Evolutionary conservation across 352 stramenopile species (phyloP).

Genomic region (Phytophthora boehmeriae): DNA sequence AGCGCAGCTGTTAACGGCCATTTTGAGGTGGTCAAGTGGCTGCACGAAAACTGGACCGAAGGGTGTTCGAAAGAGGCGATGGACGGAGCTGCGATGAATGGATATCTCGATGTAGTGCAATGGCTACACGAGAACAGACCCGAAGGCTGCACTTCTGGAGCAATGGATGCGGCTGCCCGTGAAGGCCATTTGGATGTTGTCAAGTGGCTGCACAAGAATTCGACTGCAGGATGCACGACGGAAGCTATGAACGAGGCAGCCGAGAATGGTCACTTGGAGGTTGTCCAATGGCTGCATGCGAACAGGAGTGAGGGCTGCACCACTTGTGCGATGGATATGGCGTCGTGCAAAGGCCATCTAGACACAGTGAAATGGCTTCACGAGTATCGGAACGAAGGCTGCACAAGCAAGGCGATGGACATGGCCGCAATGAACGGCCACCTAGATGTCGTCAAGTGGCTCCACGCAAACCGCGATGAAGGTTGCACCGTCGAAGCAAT

Average conservation of each 20-base stretch:
- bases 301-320: slow-evolving; percentile 48
- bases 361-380: slow-evolving; percentile 38
- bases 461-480: slow-evolving; percentile 27
- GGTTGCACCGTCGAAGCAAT: slow-evolving; percentile 33
- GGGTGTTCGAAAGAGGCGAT: slow-evolving; percentile 30
- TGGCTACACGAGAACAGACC: slow-evolving; percentile 44
- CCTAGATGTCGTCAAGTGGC: slow-evolving; percentile 37
- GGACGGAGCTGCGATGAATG: slow-evolving; percentile 37
- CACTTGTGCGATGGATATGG: slow-evolving; percentile 20
- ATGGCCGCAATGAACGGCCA: slow-evolving; percentile 34
- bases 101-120: slow-evolving; percentile 34
- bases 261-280: slow-evolving; percentile 37
- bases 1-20: slow-evolving; percentile 50
- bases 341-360: slow-evolving; percentile 32
- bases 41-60: slow-evolving; percentile 30
- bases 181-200: slow-evolving; percentile 53
- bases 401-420: slow-evolving; percentile 31
- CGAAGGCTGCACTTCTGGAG: slow-evolving; percentile 48
- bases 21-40: slow-evolving; percentile 49
- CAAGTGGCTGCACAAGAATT: slow-evolving; percentile 50
- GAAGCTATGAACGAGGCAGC: slow-evolving; percentile 52
- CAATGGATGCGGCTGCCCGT: slow-evolving; percentile 53
- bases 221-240: slow-evolving; percentile 46
- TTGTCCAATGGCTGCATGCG: slow-evolving; percentile 49
- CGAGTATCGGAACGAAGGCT: slow-evolving; percentile 31